These are phyloP conservation scores for Umbilicaria muhlenbergii DNA, from an alignment of 495 filamentous ascomycete species.

Conservation along the genomic window DNA sequence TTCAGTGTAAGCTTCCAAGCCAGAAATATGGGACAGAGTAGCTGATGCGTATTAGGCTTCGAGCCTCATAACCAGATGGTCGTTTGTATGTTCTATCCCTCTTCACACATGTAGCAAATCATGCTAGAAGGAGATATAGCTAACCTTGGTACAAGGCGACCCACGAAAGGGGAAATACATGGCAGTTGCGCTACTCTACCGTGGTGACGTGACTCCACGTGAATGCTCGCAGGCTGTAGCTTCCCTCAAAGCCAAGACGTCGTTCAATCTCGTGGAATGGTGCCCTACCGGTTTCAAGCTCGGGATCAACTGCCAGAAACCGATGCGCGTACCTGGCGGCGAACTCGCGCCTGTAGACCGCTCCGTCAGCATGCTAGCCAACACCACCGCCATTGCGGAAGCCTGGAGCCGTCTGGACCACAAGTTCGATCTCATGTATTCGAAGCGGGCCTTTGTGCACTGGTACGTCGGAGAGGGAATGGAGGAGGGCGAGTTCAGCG, in stretches of 20 bases:
- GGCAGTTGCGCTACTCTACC: slow-evolving; percentile 81
- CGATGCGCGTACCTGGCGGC: slow-evolving; percentile 56
- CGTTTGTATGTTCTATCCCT: slow-evolving; percentile 28
- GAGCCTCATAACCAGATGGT: slow-evolving; percentile 97
- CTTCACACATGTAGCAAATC: too few relatives aligned
- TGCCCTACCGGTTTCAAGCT: slow-evolving; percentile 95
- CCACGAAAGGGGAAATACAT: slow-evolving; percentile 90
- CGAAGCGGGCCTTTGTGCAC: slow-evolving; percentile 87
- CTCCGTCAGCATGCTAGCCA: slow-evolving; percentile 79
- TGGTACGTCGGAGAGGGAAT: slow-evolving; percentile 95
- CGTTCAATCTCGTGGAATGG: slow-evolving; percentile 90
- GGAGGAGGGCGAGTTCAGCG: slow-evolving; percentile 89
- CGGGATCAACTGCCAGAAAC: slow-evolving; percentile 87
- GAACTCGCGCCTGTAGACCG: slow-evolving; percentile 76
- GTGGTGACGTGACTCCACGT: slow-evolving; percentile 74
- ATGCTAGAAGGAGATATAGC: too few relatives aligned
- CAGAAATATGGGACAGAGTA: slow-evolving; percentile 15
- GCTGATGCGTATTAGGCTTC: slow-evolving; percentile 36
- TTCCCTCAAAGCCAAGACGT: slow-evolving; percentile 67
- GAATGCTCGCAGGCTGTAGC: slow-evolving; percentile 71
- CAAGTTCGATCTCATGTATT: slow-evolving; percentile 97
- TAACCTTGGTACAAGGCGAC: slow-evolving; percentile 29
- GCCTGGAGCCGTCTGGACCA: slow-evolving; percentile 79
- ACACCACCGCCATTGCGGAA: slow-evolving; percentile 83
- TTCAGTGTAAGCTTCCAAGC: slow-evolving; percentile 52